Evolutionary conservation across 208 protist genomes (phyloP).

Genomic region (Porcisia hertigi): DNA sequence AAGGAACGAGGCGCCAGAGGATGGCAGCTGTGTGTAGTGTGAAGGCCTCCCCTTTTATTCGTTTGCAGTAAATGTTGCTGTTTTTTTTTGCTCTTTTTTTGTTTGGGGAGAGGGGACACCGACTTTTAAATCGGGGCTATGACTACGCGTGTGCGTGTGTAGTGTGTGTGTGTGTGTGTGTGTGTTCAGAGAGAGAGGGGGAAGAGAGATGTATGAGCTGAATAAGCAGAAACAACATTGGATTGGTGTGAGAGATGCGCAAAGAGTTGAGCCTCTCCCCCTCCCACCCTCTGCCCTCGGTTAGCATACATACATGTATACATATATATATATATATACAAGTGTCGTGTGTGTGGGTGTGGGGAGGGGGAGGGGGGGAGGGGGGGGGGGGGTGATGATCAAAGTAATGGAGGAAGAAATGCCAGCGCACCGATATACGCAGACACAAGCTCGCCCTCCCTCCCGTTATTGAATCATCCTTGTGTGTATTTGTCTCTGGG

Average conservation of each 20-base stretch:
- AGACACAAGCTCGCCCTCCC: too few relatives aligned
- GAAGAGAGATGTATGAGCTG: neutral
- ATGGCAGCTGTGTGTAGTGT: neutral
- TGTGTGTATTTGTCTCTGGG: too few relatives aligned
- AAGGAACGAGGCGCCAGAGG: neutral
- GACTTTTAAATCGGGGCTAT: neutral
- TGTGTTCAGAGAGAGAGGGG: neutral
- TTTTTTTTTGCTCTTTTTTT: neutral
- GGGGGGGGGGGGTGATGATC: too few relatives aligned
- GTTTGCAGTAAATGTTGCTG: too few relatives aligned
- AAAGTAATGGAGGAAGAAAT: too few relatives aligned
- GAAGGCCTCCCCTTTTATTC: too few relatives aligned
- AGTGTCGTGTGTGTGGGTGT: neutral
- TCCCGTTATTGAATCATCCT: too few relatives aligned
- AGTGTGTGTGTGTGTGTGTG: neutral
- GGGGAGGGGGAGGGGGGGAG: neutral
- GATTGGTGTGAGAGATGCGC: neutral
- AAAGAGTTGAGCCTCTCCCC: neutral
- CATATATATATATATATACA: neutral
- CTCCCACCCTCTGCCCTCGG: neutral
- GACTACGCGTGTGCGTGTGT: neutral
- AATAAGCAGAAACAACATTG: neutral
- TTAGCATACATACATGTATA: conserved; percentile 1
- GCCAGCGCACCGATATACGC: too few relatives aligned
- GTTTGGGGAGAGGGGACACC: neutral